A percentile compares a stretch with the other conserved stretches of the same genome.
phyloP scores from a whole-genome alignment of 2,329 filamentous ascomycete species.

The Rutstroemia sp. region DNA sequence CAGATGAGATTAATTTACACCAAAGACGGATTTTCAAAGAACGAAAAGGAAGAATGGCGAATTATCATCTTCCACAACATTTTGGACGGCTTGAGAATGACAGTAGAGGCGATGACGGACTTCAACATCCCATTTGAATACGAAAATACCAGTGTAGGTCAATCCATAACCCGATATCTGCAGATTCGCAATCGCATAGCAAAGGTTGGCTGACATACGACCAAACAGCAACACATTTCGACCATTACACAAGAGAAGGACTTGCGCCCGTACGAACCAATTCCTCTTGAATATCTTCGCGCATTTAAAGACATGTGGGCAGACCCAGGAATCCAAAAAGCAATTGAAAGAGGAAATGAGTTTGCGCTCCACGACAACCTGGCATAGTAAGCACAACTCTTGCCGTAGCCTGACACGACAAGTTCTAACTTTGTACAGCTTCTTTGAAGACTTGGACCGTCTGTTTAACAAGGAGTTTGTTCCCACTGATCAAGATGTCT shows the following conservation, averaged over 20 bases:
- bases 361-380: constrained; percentile 95
- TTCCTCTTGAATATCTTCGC: constrained; percentile 69
- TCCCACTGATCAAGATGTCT: constrained; percentile 88
- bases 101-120: constrained; percentile 85
- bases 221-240: constrained; percentile 65
- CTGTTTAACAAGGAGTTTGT: constrained; percentile 73
- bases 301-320: constrained; percentile 81
- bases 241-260: constrained; percentile 74
- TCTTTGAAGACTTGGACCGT: constrained; percentile 71
- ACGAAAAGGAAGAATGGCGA: constrained; percentile 87
- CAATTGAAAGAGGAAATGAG: constrained; percentile 92
- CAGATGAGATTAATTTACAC: constrained; percentile 99
- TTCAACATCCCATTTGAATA: constrained; percentile 73
- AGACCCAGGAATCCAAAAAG: constrained; percentile 74
- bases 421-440: constrained; percentile 45
- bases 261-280: constrained; percentile 71
- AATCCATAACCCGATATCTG: not conserved
- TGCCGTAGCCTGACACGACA: not conserved
- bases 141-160: constrained; percentile 67
- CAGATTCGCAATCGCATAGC: not conserved
- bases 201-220: constrained; percentile 2
- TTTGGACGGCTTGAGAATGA: constrained; percentile 82
- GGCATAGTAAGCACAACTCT: constrained; percentile 63
- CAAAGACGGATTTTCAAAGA: constrained; percentile 73
- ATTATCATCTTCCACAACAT: constrained; percentile 95